Evolutionary conservation across 2,329 filamentous ascomycete genomes (phyloP), one percentile per base, ranked within the genome.

Genomic region (Fusarium albidum): DNA sequence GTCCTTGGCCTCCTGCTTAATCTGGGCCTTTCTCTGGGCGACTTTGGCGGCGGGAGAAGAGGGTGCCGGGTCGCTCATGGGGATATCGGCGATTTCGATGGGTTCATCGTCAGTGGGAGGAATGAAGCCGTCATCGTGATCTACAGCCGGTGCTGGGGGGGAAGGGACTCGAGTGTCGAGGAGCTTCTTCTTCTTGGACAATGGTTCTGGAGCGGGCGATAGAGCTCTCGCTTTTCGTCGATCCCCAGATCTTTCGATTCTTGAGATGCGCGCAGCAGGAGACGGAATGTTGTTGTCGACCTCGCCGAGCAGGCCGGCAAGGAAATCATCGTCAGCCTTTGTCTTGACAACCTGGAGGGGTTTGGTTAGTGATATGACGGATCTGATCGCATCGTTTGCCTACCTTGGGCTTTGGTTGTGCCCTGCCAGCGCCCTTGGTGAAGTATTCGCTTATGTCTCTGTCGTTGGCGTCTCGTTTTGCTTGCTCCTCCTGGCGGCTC

Each of bases 361-460:
- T 63, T 44, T 44, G 52, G 49, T 49, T 5, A 26, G 8, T n/a
- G 9, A 14, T 12, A 10, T n/a, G 25, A 35, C 18, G 3, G 9
- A 14, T 9, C 10, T 4, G n/a, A 2, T 3, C 6, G 3, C 6
- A 4, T n/a, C 11, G 9, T 6, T 35, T 26, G 6, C 41, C 52
- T 74, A 93, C 92, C 83, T 96, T 98, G 14, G 89, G 82, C 71
- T 97, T 98, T 12, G 88, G 79, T 51, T 87, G 87, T 43, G 82
- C 74, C 61, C 82, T 82, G 54, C 79, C 79, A 28, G 85, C 83
- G 48, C 91, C 92, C 65, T 89, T 90, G 63, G 84, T 94, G 72
- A 99, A 98, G 75, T 96, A 99, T 68, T 96, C 94, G 74, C 89
- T 92, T 70, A 99, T 98, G 65, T 92, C 90, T 68, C 90, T 90